Evolutionary conservation across 164 flowering plant genomes (phyloP), one percentile per base, ranked within the genome.

Genomic region (Stephania yunnanensis): DNA sequence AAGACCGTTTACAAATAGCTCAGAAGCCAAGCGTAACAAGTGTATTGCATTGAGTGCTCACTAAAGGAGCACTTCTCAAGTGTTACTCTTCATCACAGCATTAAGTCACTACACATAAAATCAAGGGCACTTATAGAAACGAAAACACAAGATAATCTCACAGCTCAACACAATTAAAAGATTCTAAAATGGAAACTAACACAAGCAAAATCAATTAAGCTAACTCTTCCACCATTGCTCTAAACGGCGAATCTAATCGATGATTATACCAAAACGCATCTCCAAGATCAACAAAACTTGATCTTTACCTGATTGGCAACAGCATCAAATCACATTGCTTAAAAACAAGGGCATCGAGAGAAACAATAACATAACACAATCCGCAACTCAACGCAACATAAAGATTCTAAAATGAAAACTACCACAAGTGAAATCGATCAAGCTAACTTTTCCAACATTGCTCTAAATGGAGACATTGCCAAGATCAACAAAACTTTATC

Each of bases 21-120:
- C 90, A 83, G 88, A 85, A 87, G 89, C 88, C 88, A 89, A 84
- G 86, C 88, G 85, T 86, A 89, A 86, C 87, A 84, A 78, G 74
- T 31, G 68, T 46, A 85, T 81, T 77, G 82, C 91, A 87, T 65
- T 12, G 81, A 89, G 79, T 82, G 80, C n/a, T 74, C 82, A 68
- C 65, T 30, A 55, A 17, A 55, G 64, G 61, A 45, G 19, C 45
- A 73, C 71, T 64, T 71, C 83, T 78, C 71, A 79, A 76, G 64
- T 81, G 83, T 78, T 84, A 84, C 45, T 12, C 68, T 74, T 76
- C 80, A 72, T 78, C 86, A 77, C 71, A 4, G 74, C 83, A 55
- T 30, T 6, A 11, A 42, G 22, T 19, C 20, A 8, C 50, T 20
- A 7, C 0, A 4, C 13, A 42, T 22, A 44, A 58, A 30, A 53